These are phyloP conservation scores for Suillus fuscotomentosus DNA, from an alignment of 768 basidiomycete genomes.

Conservation along the genomic window DNA sequence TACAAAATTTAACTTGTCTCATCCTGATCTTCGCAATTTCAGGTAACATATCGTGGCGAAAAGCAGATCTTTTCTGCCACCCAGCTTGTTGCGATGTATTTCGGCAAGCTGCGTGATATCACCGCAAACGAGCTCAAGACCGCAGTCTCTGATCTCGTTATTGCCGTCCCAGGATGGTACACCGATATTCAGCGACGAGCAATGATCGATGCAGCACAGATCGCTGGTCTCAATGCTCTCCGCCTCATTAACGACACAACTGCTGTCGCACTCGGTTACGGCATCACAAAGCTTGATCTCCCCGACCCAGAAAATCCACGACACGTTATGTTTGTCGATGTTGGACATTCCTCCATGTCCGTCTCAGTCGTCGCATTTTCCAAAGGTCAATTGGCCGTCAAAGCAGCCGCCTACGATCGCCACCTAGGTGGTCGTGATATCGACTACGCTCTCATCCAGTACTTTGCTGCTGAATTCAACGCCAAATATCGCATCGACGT, in stretches of 20 bases:
- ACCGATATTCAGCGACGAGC: conserved; percentile 93
- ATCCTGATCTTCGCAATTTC: conserved; percentile 12
- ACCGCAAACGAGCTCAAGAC: conserved; percentile 83
- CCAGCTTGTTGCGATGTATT: conserved; percentile 88
- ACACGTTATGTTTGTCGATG: conserved; percentile 91
- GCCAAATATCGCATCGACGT: conserved; percentile 98
- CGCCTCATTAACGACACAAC: conserved; percentile 98
- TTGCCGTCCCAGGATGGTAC: conserved; percentile 96
- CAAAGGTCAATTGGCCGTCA: conserved; percentile 89
- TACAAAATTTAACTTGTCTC: conserved; percentile 9
- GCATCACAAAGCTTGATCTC: conserved; percentile 97
- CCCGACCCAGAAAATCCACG: conserved; percentile 80
- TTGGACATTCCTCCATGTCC: conserved; percentile 90
- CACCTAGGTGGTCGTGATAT: conserved; percentile 97
- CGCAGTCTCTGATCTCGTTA: conserved; percentile 86
- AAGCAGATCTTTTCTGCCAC: conserved; percentile 76
- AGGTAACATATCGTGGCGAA: conserved; percentile 93
- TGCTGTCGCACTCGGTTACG: conserved; percentile 94
- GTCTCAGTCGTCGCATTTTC: conserved; percentile 89
- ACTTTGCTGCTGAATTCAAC: conserved; percentile 93
- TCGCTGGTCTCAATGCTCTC: conserved; percentile 87
- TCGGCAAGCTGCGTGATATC: conserved; percentile 89
- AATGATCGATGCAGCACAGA: conserved; percentile 82
- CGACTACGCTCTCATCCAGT: conserved; percentile 84
- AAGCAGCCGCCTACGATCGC: conserved; percentile 85